These are phyloP conservation scores for Sophora flavescens DNA, from an alignment of 306 rosid genomes.

Conservation along the genomic window DNA sequence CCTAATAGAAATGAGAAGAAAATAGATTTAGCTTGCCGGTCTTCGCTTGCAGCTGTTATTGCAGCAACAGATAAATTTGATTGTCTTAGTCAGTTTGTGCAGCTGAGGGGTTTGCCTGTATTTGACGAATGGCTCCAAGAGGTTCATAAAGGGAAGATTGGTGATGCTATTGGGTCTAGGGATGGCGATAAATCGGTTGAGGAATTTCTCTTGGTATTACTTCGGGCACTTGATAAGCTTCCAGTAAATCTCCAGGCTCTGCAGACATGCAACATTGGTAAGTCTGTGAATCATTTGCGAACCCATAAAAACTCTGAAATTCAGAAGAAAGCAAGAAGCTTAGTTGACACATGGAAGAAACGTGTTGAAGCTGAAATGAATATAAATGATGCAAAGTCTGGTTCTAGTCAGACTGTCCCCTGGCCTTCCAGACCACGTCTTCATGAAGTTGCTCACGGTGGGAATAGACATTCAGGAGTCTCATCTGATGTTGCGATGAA, in stretches of 20 bases:
- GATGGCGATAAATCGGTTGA: constrained; percentile 75
- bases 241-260: constrained; percentile 85
- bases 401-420: constrained; percentile 61
- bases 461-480: constrained; percentile 59
- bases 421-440: constrained; percentile 63
- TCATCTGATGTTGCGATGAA: constrained; percentile 71
- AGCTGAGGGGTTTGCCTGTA: constrained; percentile 77
- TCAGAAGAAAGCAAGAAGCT: constrained; percentile 81
- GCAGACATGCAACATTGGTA: constrained; percentile 74
- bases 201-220: constrained; percentile 85
- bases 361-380: constrained; percentile 95
- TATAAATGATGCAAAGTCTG: constrained; percentile 73
- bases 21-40: constrained; percentile 75
- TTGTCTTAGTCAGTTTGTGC: constrained; percentile 78
- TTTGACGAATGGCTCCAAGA: constrained; percentile 96
- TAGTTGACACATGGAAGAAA: constrained; percentile 91
- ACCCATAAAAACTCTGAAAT: constrained; percentile 76
- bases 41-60: constrained; percentile 79
- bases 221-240: constrained; percentile 80
- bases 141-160: constrained; percentile 78
- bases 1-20: constrained; percentile 72
- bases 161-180: constrained; percentile 65
- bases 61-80: constrained; percentile 76
- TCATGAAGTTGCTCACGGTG: constrained; percentile 73
- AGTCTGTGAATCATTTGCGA: constrained; percentile 88